Evolutionary conservation across 495 filamentous ascomycete genomes (phyloP).

Genomic region (Podospora comata): DNA sequence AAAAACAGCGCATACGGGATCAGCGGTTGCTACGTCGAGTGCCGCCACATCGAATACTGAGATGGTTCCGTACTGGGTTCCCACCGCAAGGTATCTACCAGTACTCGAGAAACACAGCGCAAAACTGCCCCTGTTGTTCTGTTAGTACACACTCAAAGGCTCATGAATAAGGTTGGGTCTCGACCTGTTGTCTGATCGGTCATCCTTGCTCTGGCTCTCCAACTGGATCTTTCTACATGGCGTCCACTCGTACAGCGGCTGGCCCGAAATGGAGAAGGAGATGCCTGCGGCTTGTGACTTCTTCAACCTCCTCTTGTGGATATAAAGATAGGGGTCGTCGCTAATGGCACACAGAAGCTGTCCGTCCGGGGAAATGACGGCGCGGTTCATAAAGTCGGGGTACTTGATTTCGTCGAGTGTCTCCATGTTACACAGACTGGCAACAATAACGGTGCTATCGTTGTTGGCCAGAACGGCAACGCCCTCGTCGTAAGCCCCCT

Average conservation of each 20-base stretch:
- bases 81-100: slow-evolving; percentile 51
- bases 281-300: neutral
- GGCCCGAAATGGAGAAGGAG: slow-evolving; percentile 12
- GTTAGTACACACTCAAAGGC: slow-evolving; percentile 15
- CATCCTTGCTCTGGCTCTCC: slow-evolving; percentile 46
- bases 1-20: slow-evolving; percentile 45
- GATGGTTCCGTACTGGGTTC: slow-evolving; percentile 56
- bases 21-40: slow-evolving; percentile 35
- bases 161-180: neutral
- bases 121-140: slow-evolving; percentile 48
- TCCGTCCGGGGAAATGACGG: slow-evolving; percentile 86
- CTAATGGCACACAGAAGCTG: slow-evolving; percentile 76
- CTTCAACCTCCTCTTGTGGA: slow-evolving; percentile 55
- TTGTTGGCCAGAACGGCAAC: slow-evolving; percentile 68
- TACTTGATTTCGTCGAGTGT: slow-evolving; percentile 66
- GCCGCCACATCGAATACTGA: slow-evolving; percentile 48
- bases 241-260: slow-evolving; percentile 40
- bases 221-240: slow-evolving; percentile 44
- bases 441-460: slow-evolving; percentile 78
- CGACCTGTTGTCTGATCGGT: slow-evolving; percentile 41
- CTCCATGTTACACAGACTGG: slow-evolving; percentile 54
- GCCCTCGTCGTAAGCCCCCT: slow-evolving; percentile 41
- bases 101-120: slow-evolving; percentile 53
- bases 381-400: slow-evolving; percentile 83
- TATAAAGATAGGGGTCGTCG: slow-evolving; percentile 77